These are phyloP conservation scores for Cairneyella variabilis DNA, from an alignment of 495 filamentous ascomycete genomes.

Conservation along the genomic window DNA sequence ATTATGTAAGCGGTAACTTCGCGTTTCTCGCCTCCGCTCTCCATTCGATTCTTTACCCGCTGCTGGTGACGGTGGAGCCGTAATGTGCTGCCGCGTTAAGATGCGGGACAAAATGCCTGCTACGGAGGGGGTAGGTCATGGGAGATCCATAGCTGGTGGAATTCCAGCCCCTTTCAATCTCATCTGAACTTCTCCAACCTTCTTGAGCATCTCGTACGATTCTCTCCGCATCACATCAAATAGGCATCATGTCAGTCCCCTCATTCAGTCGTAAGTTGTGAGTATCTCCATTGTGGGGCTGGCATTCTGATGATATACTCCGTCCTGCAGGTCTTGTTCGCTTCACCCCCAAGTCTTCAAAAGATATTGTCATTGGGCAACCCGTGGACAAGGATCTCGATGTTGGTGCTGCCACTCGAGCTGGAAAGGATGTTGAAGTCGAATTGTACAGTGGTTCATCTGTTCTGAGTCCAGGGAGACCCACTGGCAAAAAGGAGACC, in stretches of 20 bases:
- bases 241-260: conserved; percentile 18
- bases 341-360: conserved; percentile 51
- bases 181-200: no score
- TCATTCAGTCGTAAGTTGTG: conserved; percentile 14
- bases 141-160: no score
- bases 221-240: no score
- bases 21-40: background rate
- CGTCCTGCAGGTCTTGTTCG: conserved; percentile 49
- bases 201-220: no score
- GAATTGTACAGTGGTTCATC: conserved; percentile 52
- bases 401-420: conserved; percentile 50
- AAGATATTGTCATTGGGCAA: conserved; percentile 52
- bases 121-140: no score
- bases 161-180: no score
- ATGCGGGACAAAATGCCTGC: no score
- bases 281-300: background rate
- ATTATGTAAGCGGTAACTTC: no score
- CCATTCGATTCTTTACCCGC: background rate
- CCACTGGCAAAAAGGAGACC: conserved; percentile 43
- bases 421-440: conserved; percentile 51
- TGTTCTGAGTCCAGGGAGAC: conserved; percentile 45
- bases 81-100: no score
- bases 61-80: no score
- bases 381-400: conserved; percentile 49
- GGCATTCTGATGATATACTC: no score